Conservation (phyloP, 106 monocot genomes). For the Hemerocallis citrina region DNA sequence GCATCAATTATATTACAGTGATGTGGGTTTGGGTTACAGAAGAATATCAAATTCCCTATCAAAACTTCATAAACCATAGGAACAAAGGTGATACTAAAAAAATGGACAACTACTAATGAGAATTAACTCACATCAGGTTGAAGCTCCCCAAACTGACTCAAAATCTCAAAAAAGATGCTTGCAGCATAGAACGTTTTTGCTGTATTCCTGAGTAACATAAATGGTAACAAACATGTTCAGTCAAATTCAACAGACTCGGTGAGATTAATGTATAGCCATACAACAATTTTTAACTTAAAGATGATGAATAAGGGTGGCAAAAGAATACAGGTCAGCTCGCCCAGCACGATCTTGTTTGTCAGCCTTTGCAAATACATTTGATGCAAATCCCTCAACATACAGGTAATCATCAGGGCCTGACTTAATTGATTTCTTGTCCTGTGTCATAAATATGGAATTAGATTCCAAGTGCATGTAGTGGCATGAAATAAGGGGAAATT, state of each 20-base stretch:
- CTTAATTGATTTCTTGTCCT: constrained; percentile 86
- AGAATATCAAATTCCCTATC: background rate
- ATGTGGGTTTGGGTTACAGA: no score
- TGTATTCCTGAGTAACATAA: constrained; percentile 94
- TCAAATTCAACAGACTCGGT: background rate
- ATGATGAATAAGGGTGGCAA: constrained; percentile 1
- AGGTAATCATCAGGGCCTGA: constrained; percentile 75
- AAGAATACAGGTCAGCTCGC: constrained; percentile 71
- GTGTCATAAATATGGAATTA: constrained; percentile 1
- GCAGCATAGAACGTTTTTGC: constrained; percentile 98
- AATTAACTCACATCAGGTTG: constrained; percentile 71
- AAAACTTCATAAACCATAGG: background rate
- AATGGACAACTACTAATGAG: background rate
- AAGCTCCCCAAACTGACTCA: constrained; percentile 81
- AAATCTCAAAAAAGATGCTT: constrained; percentile 87
- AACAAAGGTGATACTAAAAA: background rate
- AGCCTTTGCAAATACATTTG: constrained; percentile 92
- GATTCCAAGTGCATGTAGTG: background rate
- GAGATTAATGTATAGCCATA: constrained; percentile 3
- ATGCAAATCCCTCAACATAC: constrained; percentile 90
- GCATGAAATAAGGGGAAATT: no score
- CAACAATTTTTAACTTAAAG: background rate
- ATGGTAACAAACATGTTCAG: constrained; percentile 9
- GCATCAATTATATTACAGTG: constrained; percentile 1
- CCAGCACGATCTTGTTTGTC: constrained; percentile 95